A percentile compares a stretch with the other conserved stretches of the same genome.
Conservation (phyloP, 106 monocot genomes). For the Dendrobium officinale region DNA sequence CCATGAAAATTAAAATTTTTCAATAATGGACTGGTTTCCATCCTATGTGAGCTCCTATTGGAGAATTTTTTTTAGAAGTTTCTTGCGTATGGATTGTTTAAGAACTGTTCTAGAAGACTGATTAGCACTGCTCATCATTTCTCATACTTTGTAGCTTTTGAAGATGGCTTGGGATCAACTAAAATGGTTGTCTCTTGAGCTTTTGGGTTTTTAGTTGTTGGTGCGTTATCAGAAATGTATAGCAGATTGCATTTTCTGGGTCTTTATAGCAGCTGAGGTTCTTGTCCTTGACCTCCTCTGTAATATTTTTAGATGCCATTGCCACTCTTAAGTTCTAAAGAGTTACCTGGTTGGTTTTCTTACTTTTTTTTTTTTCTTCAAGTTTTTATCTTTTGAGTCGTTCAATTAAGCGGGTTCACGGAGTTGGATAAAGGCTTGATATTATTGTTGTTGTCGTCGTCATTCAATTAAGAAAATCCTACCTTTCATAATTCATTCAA, state of each 20-base stretch:
- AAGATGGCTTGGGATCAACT: neutral
- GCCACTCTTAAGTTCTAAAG: neutral
- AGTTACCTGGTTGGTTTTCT: neutral
- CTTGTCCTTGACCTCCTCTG: neutral
- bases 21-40: too few species aligned
- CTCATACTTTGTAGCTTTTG: neutral
- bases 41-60: too few species aligned
- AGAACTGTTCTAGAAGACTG: too few species aligned
- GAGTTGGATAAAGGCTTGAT: too few species aligned
- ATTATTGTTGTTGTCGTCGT: neutral
- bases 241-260: neutral
- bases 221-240: neutral
- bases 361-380: neutral
- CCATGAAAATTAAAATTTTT: too few species aligned
- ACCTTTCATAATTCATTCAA: neutral
- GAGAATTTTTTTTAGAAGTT: too few species aligned
- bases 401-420: too few species aligned
- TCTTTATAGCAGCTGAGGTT: neutral
- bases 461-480: neutral
- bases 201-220: neutral
- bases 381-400: neutral
- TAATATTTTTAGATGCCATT: neutral
- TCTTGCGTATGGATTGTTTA: too few species aligned
- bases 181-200: neutral
- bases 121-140: too few species aligned